Base-by-base conservation (phyloP, 1,139 yeast species). In the Debaryomyces subglobosus region DNA sequence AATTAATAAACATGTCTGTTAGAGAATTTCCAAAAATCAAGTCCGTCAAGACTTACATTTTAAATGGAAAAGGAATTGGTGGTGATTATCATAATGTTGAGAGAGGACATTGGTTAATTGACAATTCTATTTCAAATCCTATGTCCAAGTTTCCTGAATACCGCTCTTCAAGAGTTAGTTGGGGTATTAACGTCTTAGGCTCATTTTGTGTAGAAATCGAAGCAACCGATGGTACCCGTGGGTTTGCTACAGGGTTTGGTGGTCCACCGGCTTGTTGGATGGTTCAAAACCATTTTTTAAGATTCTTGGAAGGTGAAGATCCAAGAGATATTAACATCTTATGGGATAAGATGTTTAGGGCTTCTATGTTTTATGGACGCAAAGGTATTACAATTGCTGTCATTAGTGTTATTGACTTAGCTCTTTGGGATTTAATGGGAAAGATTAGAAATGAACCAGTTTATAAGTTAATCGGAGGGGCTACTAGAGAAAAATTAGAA, bases 151-250 rank as follows among this genome's bases (percentile, higher is more conserved):
- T 67, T 59, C 69, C 70, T 18, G 77, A 72, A 45, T 75, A 72
- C 62, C 62, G 77, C 52, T 61, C 65, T 27, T 69, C 76, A 15
- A 65, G 81, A 56, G 71, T 74, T 16, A 67, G 74, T 44, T 76
- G 79, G 78, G 81, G 81, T 47, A 73, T 76, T 63, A 76, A 76
- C 55, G 81, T 77, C 8, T 60, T 76, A 44, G 81, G 80, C n/a
- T 75, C 80, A 5, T 75, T 76, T 61, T 74, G 76, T 61, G 74
- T 76, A 45, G 80, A 76, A 54, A 64, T 77, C 43, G 76, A 69
- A 55, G 77, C 81, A 33, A 63, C 71, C 15, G 79, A 76, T 53
- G 81, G 81, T 43, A 69, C 78, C 12, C 72, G 62, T 44, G 81
- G 81, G 24, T 74, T 75, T 49, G 79, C 80, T 24, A 76, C 81